Percentiles rank a stretch among this genome's conserved stretches.
Conservation (phyloP, 1,284 basidiomycete species). For the Singerocomus inundabilis region DNA sequence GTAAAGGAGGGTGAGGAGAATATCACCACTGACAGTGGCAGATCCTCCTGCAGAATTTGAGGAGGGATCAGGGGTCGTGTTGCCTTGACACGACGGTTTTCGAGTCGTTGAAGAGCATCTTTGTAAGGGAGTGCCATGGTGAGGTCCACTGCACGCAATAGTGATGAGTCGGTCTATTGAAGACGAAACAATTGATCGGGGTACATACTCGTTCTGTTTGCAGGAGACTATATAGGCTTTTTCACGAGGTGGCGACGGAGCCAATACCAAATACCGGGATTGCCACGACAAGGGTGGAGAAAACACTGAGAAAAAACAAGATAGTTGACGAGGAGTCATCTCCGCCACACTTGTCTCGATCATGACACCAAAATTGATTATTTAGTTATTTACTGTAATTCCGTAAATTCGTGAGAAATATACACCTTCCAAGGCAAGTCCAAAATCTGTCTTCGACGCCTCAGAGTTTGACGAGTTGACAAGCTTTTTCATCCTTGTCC, state of each 20-base stretch:
- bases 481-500: background rate
- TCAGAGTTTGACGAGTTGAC: background rate
- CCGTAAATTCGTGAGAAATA: no score
- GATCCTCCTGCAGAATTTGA: constrained; percentile 89
- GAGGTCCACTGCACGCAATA: constrained; percentile 35
- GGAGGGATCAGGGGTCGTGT: constrained; percentile 89
- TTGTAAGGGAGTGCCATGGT: constrained; percentile 66
- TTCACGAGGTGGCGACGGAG: constrained; percentile 2
- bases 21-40: constrained; percentile 56
- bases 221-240: constrained; percentile 16
- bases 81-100: constrained; percentile 84
- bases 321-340: background rate
- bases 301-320: background rate
- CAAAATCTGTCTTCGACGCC: no score
- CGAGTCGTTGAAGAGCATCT: constrained; percentile 77
- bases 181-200: constrained; percentile 10
- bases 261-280: constrained; percentile 9
- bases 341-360: background rate
- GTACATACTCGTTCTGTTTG: constrained; percentile 19
- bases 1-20: background rate
- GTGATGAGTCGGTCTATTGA: constrained; percentile 21
- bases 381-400: no score
- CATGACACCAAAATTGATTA: no score
- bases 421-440: no score
- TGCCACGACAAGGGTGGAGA: background rate